Evolutionary conservation across 805 yeast species (phyloP).

Genomic region (Nakazawaea wyomingensis): DNA sequence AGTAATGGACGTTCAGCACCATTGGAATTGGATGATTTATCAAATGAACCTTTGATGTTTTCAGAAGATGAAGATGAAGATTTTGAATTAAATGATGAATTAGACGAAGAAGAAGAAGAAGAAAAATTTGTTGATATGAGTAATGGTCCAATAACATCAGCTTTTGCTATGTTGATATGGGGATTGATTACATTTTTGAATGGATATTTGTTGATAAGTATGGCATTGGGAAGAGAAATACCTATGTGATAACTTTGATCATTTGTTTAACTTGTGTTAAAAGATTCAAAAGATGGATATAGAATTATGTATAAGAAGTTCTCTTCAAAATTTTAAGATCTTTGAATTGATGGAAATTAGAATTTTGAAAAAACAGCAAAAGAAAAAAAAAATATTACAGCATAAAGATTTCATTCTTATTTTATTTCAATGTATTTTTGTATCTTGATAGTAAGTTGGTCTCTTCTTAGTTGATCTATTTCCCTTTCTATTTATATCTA

Average conservation of each 20-base stretch:
- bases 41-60: conserved; percentile 6
- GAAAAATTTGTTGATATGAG: conserved; percentile 44
- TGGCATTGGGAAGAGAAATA: conserved; percentile 12
- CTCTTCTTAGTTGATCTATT: no score
- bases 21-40: conserved; percentile 6
- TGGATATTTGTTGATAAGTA: conserved; percentile 35
- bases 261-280: no score
- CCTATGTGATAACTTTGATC: no score
- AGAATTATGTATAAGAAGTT: background rate
- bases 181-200: conserved; percentile 66
- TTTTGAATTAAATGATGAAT: conserved; percentile 8
- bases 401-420: no score
- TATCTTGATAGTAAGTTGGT: no score
- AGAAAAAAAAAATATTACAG: no score
- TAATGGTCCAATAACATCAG: conserved; percentile 55
- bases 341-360: no score
- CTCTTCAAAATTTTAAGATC: background rate
- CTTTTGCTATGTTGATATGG: conserved; percentile 58
- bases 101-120: conserved; percentile 13
- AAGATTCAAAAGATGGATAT: no score
- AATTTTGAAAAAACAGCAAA: no score
- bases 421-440: no score
- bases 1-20: conserved; percentile 8
- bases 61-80: conserved; percentile 8
- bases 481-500: no score